A percentile compares a stretch with the other conserved stretches of the same genome.
Conservation (phyloP, 2,329 filamentous ascomycete genomes). For the Lachnellula occidentalis region DNA sequence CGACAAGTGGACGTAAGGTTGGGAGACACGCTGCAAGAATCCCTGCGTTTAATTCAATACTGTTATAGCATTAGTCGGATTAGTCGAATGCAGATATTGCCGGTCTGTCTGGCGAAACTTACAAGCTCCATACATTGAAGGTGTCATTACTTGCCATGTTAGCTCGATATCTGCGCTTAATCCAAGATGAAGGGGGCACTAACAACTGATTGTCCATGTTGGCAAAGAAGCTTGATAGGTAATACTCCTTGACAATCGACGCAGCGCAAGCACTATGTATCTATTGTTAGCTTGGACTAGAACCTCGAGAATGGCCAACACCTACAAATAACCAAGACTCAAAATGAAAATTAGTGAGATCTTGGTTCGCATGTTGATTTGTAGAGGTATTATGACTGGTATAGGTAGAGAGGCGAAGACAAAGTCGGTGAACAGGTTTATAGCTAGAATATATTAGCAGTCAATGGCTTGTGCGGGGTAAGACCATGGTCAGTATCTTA, state of each 20-base stretch:
- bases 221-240: slow-evolving; percentile 34
- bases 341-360: slow-evolving; percentile 31
- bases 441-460: slow-evolving; percentile 9
- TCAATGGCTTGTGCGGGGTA: background rate
- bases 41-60: slow-evolving; percentile 39
- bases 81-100: slow-evolving; percentile 37
- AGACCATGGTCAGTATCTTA: slow-evolving; percentile 15
- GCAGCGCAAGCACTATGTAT: slow-evolving; percentile 35
- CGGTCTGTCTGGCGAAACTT: background rate
- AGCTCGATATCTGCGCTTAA: background rate
- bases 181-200: background rate
- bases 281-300: background rate
- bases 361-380: slow-evolving; percentile 38
- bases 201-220: slow-evolving; percentile 33
- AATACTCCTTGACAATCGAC: slow-evolving; percentile 38
- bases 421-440: slow-evolving; percentile 24
- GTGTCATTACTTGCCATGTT: slow-evolving; percentile 16
- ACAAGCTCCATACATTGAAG: slow-evolving; percentile 38
- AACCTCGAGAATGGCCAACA: background rate
- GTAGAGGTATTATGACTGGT: slow-evolving; percentile 37
- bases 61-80: slow-evolving; percentile 23
- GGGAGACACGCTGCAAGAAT: slow-evolving; percentile 40
- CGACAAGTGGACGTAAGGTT: slow-evolving; percentile 37
- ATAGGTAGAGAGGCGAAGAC: slow-evolving; percentile 37
- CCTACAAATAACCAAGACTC: slow-evolving; percentile 23